Conservation (phyloP, 768 basidiomycete species). For the Panus rudis region DNA sequence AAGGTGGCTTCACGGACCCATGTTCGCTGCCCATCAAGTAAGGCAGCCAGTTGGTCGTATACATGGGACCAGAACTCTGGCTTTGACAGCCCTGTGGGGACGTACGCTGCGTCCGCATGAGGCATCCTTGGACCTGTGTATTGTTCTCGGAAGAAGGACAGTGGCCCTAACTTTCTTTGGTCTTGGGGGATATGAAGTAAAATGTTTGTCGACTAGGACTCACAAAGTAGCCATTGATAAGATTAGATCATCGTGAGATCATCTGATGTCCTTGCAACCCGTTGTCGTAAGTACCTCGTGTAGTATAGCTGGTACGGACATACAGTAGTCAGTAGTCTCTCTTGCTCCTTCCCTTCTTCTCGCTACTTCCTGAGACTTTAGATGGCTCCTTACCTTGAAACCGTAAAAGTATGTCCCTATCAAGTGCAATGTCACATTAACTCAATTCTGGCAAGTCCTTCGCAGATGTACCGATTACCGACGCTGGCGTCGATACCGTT, state of each 20-base stretch:
- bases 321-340: background rate
- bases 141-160: no score
- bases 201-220: no score
- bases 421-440: background rate
- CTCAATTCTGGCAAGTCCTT: constrained; percentile 71
- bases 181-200: no score
- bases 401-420: background rate
- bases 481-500: constrained; percentile 82
- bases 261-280: background rate
- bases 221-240: no score
- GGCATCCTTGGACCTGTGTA: constrained; percentile 53
- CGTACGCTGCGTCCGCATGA: constrained; percentile 72
- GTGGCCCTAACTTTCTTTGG: no score
- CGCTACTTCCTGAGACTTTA: constrained; percentile 1
- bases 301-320: background rate
- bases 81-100: constrained; percentile 70
- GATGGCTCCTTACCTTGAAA: constrained; percentile 75
- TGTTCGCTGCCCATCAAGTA: constrained; percentile 63
- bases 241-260: background rate
- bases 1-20: constrained; percentile 50
- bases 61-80: constrained; percentile 78
- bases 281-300: background rate
- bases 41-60: constrained; percentile 46
- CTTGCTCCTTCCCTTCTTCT: background rate
- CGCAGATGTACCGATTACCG: constrained; percentile 79